Conservation (phyloP, 495 filamentous ascomycete genomes). For the Penicillium malachiteum region DNA sequence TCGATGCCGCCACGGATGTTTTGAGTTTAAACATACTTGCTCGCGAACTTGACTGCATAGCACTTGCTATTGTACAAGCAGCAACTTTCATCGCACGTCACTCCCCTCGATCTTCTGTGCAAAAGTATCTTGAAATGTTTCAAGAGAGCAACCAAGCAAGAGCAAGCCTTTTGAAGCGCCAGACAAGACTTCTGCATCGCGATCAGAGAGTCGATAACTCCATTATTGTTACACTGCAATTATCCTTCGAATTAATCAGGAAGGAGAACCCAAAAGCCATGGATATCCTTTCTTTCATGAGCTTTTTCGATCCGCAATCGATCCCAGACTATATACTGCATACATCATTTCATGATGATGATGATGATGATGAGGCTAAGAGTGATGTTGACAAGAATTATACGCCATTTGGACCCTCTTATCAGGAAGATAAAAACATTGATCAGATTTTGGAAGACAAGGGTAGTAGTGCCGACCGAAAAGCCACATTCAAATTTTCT, state of each 20-base stretch:
- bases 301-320: slow-evolving; percentile 29
- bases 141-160: slow-evolving; percentile 33
- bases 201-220: slow-evolving; percentile 41
- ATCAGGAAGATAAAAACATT: no score
- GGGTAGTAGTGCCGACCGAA: not conserved
- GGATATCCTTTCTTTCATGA: slow-evolving; percentile 32
- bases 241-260: slow-evolving; percentile 47
- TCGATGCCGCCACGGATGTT: slow-evolving; percentile 2
- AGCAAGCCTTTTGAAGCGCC: slow-evolving; percentile 34
- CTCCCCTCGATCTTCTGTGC: not conserved
- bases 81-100: slow-evolving; percentile 40
- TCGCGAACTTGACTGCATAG: slow-evolving; percentile 40
- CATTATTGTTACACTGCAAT: slow-evolving; percentile 45
- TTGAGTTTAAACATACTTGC: slow-evolving; percentile 22
- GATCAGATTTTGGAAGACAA: not conserved
- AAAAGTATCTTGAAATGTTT: slow-evolving; percentile 35
- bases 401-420: no score
- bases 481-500: no score
- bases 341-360: not conserved
- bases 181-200: slow-evolving; percentile 31
- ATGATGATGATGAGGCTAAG: not conserved
- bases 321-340: slow-evolving; percentile 23
- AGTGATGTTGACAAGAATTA: not conserved
- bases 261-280: slow-evolving; percentile 17
- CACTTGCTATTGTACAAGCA: slow-evolving; percentile 37